Base-by-base conservation (phyloP, 352 stramenopile species). In the Phytophthora tentaculata region DNA sequence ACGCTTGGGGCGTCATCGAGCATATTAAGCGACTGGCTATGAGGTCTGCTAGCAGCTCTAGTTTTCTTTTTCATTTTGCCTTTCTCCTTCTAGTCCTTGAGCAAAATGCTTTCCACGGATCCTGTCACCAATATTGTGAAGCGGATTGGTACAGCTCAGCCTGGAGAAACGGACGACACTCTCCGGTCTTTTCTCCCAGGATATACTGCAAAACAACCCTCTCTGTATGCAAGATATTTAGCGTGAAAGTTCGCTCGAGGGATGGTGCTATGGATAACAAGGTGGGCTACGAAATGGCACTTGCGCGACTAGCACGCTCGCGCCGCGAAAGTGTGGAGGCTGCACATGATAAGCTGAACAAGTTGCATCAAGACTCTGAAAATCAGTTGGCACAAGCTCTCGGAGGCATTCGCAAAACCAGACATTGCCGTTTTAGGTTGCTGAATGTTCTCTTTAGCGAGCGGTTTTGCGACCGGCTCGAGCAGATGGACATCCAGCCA, bases 371-470 rank as follows among this genome's bases (percentile, higher is more conserved):
- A 22, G 44, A 22, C 3, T 29, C 44, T 3, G 44, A 51, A 10
- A 20, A 17, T 2, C 44, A 51, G 22, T 22, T 51, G 5, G 44
- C 14, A 29, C 19, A 26, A 29, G 19, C n/a, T 19, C 20, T 26
- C 4, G 19, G 13, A 17, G 5, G 44, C 44, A 29, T 19, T 2
- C 44, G 44, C 10, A 51, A 51, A 22, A 51, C 44, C 8, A 51
- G 16, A 29, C n/a, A 51, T 22, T 29, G 44, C 20, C 28, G 41
- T 22, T 61, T 61, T n/a, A 41, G 54, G 5, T 17, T 61, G 22
- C 22, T 53, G 2, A 61, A 53, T 28, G 23, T 44, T 29, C 54
- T 61, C 24, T 61, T 53, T 26, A 45, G 54, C 12, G 35, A 60
- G 5, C 20, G 53, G 6, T 61, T 53, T 26, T 35, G 54, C 12